phyloP scores from a whole-genome alignment of 352 stramenopile species.

The Pelagophyceae sp. region DNA sequence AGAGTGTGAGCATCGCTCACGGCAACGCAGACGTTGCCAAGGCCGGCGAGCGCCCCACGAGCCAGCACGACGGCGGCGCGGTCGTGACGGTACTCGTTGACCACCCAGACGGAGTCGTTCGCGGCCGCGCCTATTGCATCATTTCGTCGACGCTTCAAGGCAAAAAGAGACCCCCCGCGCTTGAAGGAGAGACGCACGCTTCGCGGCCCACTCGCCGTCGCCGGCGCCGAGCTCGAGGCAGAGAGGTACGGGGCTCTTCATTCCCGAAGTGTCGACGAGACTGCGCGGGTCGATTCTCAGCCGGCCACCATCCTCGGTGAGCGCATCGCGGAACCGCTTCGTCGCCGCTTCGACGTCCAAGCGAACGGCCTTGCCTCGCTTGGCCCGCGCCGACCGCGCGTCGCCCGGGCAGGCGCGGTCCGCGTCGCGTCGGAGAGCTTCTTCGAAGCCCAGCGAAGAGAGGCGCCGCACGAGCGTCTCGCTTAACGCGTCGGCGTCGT shows the following conservation, averaged over 20 bases:
- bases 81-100: constrained; percentile 28
- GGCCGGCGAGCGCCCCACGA: constrained; percentile 9
- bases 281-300: background rate
- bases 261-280: background rate
- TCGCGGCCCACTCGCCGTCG: constrained; percentile 28
- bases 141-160: too few species aligned
- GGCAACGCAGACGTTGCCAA: constrained; percentile 26
- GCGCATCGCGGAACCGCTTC: background rate
- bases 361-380: background rate
- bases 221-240: constrained; percentile 28
- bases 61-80: constrained; percentile 28
- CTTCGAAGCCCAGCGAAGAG: background rate
- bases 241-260: too few species aligned
- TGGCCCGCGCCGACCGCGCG: background rate
- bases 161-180: too few species aligned
- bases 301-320: background rate
- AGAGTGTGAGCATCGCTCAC: constrained; percentile 20
- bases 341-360: background rate
- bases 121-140: constrained; percentile 5
- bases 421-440: background rate
- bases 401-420: background rate
- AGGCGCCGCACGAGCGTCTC: background rate
- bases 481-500: too few species aligned
- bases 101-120: constrained; percentile 17
- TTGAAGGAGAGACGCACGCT: constrained; percentile 16